These are phyloP conservation scores for Talaromyces thailandensis DNA, from an alignment of 495 filamentous ascomycete species.

Conservation along the genomic window DNA sequence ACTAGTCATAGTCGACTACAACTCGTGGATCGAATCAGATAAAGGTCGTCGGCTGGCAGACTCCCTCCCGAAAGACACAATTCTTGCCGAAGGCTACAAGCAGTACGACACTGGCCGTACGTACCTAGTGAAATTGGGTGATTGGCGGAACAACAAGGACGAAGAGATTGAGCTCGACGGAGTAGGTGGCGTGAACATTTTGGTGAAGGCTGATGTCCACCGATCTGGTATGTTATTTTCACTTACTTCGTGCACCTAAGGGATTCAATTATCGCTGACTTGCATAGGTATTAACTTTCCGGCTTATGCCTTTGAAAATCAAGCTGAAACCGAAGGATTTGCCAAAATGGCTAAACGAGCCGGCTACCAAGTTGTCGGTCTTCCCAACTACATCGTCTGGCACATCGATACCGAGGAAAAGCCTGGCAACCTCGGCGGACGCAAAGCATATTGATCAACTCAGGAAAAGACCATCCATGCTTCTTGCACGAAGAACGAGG, in stretches of 20 bases:
- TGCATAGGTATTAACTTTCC: constrained; percentile 88
- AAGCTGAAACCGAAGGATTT: constrained; percentile 97
- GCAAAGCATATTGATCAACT: constrained; percentile 31
- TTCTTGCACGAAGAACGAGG: not conserved
- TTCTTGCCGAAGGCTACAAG: constrained; percentile 91
- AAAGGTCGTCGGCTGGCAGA: constrained; percentile 65
- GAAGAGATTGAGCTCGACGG: constrained; percentile 87
- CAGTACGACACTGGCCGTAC: constrained; percentile 84
- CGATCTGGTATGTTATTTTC: constrained; percentile 58
- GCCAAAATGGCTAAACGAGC: constrained; percentile 98
- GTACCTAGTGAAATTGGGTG: constrained; percentile 79
- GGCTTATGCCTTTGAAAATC: constrained; percentile 94
- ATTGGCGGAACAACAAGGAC: constrained; percentile 86
- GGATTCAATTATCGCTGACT: not conserved
- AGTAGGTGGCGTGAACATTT: constrained; percentile 92
- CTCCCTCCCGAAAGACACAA: constrained; percentile 63
- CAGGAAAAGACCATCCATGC: not conserved
- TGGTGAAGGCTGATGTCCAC: constrained; percentile 96
- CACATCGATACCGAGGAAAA: constrained; percentile 99
- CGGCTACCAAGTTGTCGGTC: constrained; percentile 81
- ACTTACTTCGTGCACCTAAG: too few relatives aligned
- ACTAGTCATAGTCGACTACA: constrained; percentile 73
- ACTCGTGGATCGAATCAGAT: constrained; percentile 95
- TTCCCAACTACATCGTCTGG: constrained; percentile 98
- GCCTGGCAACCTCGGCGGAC: constrained; percentile 58